Percentiles rank a stretch among this genome's conserved stretches.
phyloP scores from a whole-genome alignment of 345 rosid genomes.

The Citrus sp. region DNA sequence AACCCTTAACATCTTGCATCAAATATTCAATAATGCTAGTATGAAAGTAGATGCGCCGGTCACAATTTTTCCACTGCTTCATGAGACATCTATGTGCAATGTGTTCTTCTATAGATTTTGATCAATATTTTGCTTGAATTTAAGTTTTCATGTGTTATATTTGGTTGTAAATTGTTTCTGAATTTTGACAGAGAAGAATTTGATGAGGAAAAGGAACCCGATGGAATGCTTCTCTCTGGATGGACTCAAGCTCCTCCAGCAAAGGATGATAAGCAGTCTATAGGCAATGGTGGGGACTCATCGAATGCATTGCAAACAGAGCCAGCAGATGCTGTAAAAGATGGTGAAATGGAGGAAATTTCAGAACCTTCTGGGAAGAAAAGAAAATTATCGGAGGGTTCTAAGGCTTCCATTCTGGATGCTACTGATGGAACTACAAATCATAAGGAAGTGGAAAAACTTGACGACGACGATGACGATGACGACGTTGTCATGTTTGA shows the following conservation, averaged over 20 bases:
- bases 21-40: neutral
- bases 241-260: conserved; percentile 63
- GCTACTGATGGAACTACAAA: conserved; percentile 26
- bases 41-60: neutral
- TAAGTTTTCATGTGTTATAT: neutral
- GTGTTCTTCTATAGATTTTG: neutral
- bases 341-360: conserved; percentile 28
- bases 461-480: conserved; percentile 49
- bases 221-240: conserved; percentile 90
- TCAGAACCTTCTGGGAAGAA: conserved; percentile 46
- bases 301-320: conserved; percentile 37
- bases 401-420: conserved; percentile 11
- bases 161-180: neutral
- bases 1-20: neutral
- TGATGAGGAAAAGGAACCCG: conserved; percentile 95
- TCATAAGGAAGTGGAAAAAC: conserved; percentile 40
- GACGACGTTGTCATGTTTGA: conserved; percentile 48
- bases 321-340: conserved; percentile 15
- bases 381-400: conserved; percentile 44
- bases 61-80: neutral
- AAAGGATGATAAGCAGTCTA: conserved; percentile 31
- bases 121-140: neutral
- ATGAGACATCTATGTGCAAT: neutral
- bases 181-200: conserved; percentile 66
- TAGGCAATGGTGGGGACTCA: conserved; percentile 53